Evolutionary conservation across 345 rosid genomes (phyloP).

Genomic region (Ceriops zippeliana): DNA sequence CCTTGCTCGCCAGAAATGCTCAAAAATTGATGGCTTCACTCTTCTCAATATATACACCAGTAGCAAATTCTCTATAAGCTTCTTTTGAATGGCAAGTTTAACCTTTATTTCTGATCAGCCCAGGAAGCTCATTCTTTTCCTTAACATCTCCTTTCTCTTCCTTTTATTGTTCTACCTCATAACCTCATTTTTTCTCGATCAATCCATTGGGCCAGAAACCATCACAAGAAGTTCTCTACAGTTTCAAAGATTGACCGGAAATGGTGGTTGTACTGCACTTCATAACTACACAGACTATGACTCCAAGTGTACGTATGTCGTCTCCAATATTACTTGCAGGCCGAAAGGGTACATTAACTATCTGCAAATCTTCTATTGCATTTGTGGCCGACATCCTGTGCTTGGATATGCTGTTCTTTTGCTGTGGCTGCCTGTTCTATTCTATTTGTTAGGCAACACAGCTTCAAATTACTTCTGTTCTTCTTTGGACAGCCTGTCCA

Average conservation of each 20-base stretch:
- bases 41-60: slow-evolving; percentile 12
- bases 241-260: slow-evolving; percentile 8
- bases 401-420: slow-evolving; percentile 51
- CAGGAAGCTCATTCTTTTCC: slow-evolving; percentile 38
- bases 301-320: slow-evolving; percentile 56
- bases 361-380: slow-evolving; percentile 69
- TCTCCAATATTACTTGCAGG: slow-evolving; percentile 47
- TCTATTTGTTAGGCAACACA: slow-evolving; percentile 73
- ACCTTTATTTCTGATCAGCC: slow-evolving; percentile 16
- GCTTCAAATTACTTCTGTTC: slow-evolving; percentile 79
- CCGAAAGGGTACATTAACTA: slow-evolving; percentile 80
- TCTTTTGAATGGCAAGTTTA: slow-evolving; percentile 39
- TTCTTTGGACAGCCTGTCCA: slow-evolving; percentile 70
- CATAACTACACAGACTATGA: slow-evolving; percentile 41
- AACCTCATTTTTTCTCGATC: slow-evolving; percentile 21
- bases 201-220: slow-evolving; percentile 11
- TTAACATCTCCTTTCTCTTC: slow-evolving; percentile 49
- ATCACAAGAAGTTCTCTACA: neutral
- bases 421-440: slow-evolving; percentile 68
- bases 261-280: slow-evolving; percentile 35
- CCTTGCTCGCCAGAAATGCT: slow-evolving; percentile 16
- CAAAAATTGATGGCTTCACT: slow-evolving; percentile 16
- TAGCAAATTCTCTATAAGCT: slow-evolving; percentile 14
- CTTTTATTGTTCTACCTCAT: slow-evolving; percentile 32
- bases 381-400: slow-evolving; percentile 41